Base-by-base conservation (phyloP, 2,329 filamentous ascomycete genomes). In the Alternaria hordeiaustralica region DNA sequence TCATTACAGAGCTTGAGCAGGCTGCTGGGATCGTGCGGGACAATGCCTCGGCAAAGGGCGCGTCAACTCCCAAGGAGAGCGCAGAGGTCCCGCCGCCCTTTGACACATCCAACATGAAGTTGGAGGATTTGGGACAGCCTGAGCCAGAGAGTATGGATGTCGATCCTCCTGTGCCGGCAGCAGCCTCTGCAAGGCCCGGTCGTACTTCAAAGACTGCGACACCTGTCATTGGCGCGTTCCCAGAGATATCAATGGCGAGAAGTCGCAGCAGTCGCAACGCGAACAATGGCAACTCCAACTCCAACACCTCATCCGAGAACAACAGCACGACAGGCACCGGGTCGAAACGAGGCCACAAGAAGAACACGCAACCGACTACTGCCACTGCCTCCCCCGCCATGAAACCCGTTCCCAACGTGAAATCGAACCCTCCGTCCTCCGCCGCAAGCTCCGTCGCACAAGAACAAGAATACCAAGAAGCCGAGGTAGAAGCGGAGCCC, bases 41-140 rank as follows among this genome's bases (percentile, higher is more conserved):
- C 21, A 74, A 71, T 50, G 55, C 56, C 3, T 71, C 69, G 7
- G 54, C 41, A 13, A 77, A 76, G 55, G 74, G 66, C 11, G 67
- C 67, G 15, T 68, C 75, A 6, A 77, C 71, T n/a, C 75, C 76
- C 3, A 77, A 78, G 44, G 76, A 78, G 49, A 68, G 60, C 13
- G 60, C 66, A 15, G 78, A 78, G 15, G 59, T 56, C 8, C 70
- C 72, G 4, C 53, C 58, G 15, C 53, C 70, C 9, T 53, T 87
- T 85, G 75, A 90, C 87, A 66, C 83, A 86, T 75, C 79, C 71
- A 47, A 78, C 43, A 74, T 85, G 54, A 84, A 85, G 69, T 75
- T 77, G 30, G 87, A 90, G 56, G 84, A 88, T 46, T 65, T 78
- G 6, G 85, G 85, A 56, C 66, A 70, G 71, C 30, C 85, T 79